Conservation (phyloP, 306 rosid genomes). For the Quercus robur region DNA sequence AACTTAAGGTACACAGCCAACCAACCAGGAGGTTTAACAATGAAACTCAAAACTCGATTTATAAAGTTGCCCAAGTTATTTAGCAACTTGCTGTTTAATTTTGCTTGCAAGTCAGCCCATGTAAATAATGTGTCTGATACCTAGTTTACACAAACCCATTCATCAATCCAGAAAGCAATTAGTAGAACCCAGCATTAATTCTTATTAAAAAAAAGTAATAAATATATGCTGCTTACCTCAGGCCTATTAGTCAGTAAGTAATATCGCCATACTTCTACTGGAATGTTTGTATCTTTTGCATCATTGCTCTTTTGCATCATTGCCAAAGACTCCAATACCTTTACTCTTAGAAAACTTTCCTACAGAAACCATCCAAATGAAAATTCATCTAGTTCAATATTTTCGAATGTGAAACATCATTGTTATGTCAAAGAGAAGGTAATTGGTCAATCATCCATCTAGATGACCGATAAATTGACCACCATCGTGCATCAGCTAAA, state of each 20-base stretch:
- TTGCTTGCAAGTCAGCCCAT: conserved; percentile 94
- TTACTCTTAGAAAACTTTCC: conserved; percentile 97
- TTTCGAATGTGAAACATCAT: conserved; percentile 12
- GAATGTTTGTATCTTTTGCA: conserved; percentile 87
- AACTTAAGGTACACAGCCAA: background rate
- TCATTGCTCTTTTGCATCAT: conserved; percentile 94
- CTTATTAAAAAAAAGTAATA: background rate
- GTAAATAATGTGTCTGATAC: conserved; percentile 88
- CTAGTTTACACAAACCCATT: conserved; percentile 33
- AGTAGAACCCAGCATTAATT: background rate
- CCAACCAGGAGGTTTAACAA: conserved; percentile 96
- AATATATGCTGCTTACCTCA: conserved; percentile 51
- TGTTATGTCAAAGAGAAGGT: background rate
- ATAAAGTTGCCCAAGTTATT: conserved; percentile 91
- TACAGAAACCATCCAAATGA: conserved; percentile 12
- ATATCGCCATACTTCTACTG: conserved; percentile 97
- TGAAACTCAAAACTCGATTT: conserved; percentile 87
- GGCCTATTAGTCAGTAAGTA: conserved; percentile 92
- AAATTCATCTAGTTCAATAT: conserved; percentile 2
- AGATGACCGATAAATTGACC: background rate
- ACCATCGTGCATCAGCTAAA: background rate
- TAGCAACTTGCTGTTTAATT: conserved; percentile 81
- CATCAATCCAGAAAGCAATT: background rate
- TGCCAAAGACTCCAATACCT: conserved; percentile 93
- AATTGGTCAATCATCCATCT: conserved; percentile 9